Evolutionary conservation across 2,329 filamentous ascomycete species (phyloP), one percentile per base, ranked within the genome.

Genomic region (Penicillium digitatum): DNA sequence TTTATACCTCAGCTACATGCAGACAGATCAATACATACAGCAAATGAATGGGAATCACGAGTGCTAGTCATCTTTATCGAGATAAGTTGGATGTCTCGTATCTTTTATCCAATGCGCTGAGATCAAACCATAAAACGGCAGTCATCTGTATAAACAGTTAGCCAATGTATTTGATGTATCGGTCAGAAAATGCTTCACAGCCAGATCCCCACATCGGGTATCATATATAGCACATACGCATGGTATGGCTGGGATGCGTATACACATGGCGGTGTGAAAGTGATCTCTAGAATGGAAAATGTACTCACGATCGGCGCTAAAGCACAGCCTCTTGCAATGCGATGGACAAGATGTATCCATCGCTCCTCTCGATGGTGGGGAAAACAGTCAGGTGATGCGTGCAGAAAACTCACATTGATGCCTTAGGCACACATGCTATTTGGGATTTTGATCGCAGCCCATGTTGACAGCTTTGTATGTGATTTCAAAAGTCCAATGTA

Each of bases 1-100:
- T 40, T 43, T 43, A 44, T 62, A 51, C 26, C 29, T 60, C 46
- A n/a, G 9, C 29, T 22, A 38, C 7, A 50, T 43, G 35, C 27
- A 18, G 18, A 27, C 20, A 24, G 16, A 14, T 16, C 5, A 35
- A 42, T 52, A 70, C 71, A 65, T 67, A 74, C 72, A 64, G 72
- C 72, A 59, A 71, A 74, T 46, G 72, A 72, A 58, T 74, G 72
- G 44, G 69, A 72, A 66, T 74, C 72, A 56, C 72, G 72, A 60
- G 71, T 73, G 61, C 70, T 73, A 57, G 69, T 61, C 72, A 74
- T 74, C 35, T 69, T 72, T 63, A 66, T 62, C 60, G 60, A 54
- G 58, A 48, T 52, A 58, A 52, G 34, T 65, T 61, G 56, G 55
- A 52, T 61, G 57, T 60, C 54, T 55, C 52, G 50, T 62, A 60